phyloP scores from a whole-genome alignment of 148 eudicot genomes.

The Silene conica region DNA sequence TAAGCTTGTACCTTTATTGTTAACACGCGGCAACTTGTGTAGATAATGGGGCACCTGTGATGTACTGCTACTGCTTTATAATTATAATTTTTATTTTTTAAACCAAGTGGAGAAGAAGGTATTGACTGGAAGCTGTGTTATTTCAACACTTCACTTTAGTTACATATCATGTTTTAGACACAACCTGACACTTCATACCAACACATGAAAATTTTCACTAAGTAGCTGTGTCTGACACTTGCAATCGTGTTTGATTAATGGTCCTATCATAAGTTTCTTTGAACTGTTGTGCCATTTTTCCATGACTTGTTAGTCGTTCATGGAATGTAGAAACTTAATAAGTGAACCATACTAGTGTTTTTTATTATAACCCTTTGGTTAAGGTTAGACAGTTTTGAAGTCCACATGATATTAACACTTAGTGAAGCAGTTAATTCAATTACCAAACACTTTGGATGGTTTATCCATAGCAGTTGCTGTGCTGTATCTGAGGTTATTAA shows the following conservation, averaged over 20 bases:
- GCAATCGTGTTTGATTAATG: not conserved
- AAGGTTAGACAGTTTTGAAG: not conserved
- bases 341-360: not conserved
- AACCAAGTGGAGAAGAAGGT: not conserved
- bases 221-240: not conserved
- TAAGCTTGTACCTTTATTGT: slow-evolving; percentile 14
- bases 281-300: slow-evolving; percentile 7
- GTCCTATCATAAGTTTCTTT: slow-evolving; percentile 7
- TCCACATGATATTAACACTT: not conserved
- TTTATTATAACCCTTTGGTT: not conserved
- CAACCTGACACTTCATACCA: not conserved
- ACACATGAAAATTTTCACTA: not conserved
- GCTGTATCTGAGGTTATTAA: not conserved
- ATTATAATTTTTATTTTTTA: not conserved
- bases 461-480: not conserved
- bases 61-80: slow-evolving; percentile 11
- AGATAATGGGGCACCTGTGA: slow-evolving; percentile 19
- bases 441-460: not conserved
- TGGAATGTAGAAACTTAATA: not conserved
- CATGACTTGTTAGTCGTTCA: not conserved
- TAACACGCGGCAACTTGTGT: slow-evolving; percentile 20
- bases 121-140: not conserved
- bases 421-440: slow-evolving; percentile 13
- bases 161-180: not conserved
- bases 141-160: slow-evolving; percentile 3